phyloP scores from a whole-genome alignment of 2,329 filamentous ascomycete genomes.

The Epichloe glyceriae region DNA sequence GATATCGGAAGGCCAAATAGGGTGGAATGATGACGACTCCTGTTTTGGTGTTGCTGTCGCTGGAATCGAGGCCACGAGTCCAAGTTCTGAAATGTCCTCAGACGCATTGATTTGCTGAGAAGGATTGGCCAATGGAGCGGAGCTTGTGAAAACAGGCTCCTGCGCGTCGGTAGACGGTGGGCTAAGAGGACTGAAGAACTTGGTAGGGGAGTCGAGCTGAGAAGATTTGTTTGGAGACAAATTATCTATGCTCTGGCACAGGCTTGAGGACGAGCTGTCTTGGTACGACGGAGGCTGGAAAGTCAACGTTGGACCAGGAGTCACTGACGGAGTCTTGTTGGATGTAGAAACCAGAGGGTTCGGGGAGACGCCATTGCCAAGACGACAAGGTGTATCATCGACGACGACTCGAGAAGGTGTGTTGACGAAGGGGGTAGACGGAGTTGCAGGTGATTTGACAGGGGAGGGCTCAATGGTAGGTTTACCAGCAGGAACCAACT shows the following conservation, averaged over 20 bases:
- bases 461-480: conserved; percentile 17
- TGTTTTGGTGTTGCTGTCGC: conserved; percentile 13
- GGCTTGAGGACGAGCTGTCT: neutral
- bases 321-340: neutral
- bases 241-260: neutral
- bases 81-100: conserved; percentile 8
- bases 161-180: neutral
- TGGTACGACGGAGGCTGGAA: neutral
- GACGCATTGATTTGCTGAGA: neutral
- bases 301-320: neutral
- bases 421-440: conserved; percentile 14
- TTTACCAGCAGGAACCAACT: conserved; percentile 15
- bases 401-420: neutral
- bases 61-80: conserved; percentile 12
- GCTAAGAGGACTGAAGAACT: neutral
- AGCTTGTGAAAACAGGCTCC: neutral
- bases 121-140: neutral
- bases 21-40: conserved; percentile 6
- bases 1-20: conserved; percentile 7
- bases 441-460: conserved; percentile 15
- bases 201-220: neutral
- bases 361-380: neutral
- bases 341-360: neutral
- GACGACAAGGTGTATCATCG: neutral
- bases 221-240: neutral